Base-by-base conservation (phyloP, 1,284 basidiomycete genomes). In the Anthracocystis setariae region DNA sequence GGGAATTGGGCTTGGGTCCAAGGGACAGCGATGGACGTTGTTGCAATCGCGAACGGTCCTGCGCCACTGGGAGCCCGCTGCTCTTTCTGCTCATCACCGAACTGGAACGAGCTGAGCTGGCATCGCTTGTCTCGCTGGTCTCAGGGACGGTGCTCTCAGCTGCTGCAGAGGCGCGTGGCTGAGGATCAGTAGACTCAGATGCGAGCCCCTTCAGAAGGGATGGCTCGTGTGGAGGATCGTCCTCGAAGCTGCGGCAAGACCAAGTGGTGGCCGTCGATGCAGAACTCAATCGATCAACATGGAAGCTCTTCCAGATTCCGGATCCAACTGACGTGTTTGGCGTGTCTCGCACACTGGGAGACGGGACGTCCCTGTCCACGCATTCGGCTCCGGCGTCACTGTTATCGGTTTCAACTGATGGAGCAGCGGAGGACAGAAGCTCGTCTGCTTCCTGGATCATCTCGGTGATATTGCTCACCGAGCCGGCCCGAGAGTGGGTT, bases 301-400 rank as follows among this genome's bases (percentile, higher is more conserved):
- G 55, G 49, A 73, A 60, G 48, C 59, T 68, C 10, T 51, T 60
- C 69, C 69, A 73, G 35, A 67, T 59, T 24, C 67, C 64, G n/a
- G 69, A 73, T 2, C 69, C 64, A 0, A 56, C 60, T 49, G 49
- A 60, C 13, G 69, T 73, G 45, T 64, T 50, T 0, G 69, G 69
- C 20, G 69, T 73, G 15, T 73, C 69, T 27, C 68, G 52, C 23
- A 63, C 13, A 23, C 29, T 43, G 1, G 63, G 47, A 5, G 63
- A 72, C 44, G 15, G 17, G 20, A 17, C 37, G 12, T 50, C 46
- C 7, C 43, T 50, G 10, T 49, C 46, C 8, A 46, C 21, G 12
- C 15, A 12, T 0, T 48, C 39, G 12, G 15, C 10, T 20, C 29
- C 21, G 20, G 20, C 33, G 17, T 43, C 33, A 15, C 44, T 40